Conservation (phyloP, 768 basidiomycete genomes). For the Mycena indigotica region DNA sequence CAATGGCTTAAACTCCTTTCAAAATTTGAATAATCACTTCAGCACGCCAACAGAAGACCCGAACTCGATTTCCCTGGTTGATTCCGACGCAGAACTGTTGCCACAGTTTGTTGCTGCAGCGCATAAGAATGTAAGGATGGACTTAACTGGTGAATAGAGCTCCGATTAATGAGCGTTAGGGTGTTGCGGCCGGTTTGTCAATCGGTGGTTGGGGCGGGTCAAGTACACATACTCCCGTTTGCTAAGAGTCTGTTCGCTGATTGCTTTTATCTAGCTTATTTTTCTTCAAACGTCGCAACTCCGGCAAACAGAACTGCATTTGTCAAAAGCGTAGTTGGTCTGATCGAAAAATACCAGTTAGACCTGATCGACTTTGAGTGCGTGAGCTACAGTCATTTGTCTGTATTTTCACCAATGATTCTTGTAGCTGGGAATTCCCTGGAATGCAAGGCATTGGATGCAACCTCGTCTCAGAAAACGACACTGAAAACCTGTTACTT, state of each 20-base stretch:
- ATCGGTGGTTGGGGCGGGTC: conserved; percentile 77
- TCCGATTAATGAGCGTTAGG: conserved; percentile 37
- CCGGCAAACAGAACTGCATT: conserved; percentile 63
- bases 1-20: neutral
- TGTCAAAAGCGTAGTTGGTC: conserved; percentile 54
- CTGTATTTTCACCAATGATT: neutral
- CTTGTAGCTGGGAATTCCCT: conserved; percentile 87
- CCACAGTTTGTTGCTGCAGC: conserved; percentile 58
- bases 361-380: conserved; percentile 64
- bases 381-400: conserved; percentile 15
- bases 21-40: neutral
- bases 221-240: too few relatives aligned
- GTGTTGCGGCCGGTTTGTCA: conserved; percentile 58
- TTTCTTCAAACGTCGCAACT: conserved; percentile 63
- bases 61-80: conserved; percentile 35
- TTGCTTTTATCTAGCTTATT: too few relatives aligned
- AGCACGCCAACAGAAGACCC: conserved; percentile 45
- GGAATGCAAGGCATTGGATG: conserved; percentile 67
- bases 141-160: too few relatives aligned
- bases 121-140: conserved; percentile 39
- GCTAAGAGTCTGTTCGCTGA: too few relatives aligned
- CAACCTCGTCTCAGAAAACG: conserved; percentile 61
- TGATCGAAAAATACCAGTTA: conserved; percentile 55
- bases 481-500: conserved; percentile 76
- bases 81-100: conserved; percentile 52